These are phyloP conservation scores for Solanum pimpinellifolium DNA, from an alignment of 257 asterid species.

Conservation along the genomic window DNA sequence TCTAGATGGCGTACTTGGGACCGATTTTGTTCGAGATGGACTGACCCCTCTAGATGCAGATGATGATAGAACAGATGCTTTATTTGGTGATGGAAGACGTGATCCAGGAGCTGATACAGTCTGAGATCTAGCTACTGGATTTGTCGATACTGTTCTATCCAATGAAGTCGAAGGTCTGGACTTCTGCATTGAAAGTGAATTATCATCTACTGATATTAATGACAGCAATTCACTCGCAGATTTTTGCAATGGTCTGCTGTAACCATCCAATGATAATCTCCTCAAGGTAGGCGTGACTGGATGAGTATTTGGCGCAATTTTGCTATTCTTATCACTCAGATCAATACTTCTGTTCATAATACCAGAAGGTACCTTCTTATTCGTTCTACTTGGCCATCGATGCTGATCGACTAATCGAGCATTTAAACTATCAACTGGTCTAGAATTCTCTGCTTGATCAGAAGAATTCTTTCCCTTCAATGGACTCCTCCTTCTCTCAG, in stretches of 20 bases:
- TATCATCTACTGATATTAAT: conserved; percentile 35
- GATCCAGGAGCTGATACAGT: conserved; percentile 30
- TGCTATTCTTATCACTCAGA: conserved; percentile 35
- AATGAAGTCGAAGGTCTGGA: conserved; percentile 31
- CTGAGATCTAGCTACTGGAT: conserved; percentile 48
- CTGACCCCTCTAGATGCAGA: conserved; percentile 46
- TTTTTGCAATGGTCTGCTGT: conserved; percentile 34
- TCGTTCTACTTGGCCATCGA: conserved; percentile 62
- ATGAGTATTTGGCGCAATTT: conserved; percentile 20
- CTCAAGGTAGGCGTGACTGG: conserved; percentile 27
- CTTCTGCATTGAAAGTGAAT: conserved; percentile 19
- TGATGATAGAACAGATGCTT: conserved; percentile 14
- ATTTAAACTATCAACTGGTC: conserved; percentile 42
- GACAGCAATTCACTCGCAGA: conserved; percentile 38
- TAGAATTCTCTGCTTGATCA: conserved; percentile 71
- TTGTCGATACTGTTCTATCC: conserved; percentile 27
- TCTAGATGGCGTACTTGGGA: conserved; percentile 38
- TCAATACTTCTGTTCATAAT: conserved; percentile 32
- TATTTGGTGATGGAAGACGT: conserved; percentile 50
- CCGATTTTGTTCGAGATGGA: conserved; percentile 41
- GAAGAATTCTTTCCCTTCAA: conserved; percentile 44
- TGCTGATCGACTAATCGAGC: conserved; percentile 60
- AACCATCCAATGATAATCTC: conserved; percentile 64
- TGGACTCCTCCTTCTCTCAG: conserved; percentile 70
- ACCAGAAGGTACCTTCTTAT: conserved; percentile 31